A percentile compares a stretch with the other conserved stretches of the same genome.
phyloP scores from a whole-genome alignment of 192 early-diverging fungal genomes.

The Oehlia diaphana region DNA sequence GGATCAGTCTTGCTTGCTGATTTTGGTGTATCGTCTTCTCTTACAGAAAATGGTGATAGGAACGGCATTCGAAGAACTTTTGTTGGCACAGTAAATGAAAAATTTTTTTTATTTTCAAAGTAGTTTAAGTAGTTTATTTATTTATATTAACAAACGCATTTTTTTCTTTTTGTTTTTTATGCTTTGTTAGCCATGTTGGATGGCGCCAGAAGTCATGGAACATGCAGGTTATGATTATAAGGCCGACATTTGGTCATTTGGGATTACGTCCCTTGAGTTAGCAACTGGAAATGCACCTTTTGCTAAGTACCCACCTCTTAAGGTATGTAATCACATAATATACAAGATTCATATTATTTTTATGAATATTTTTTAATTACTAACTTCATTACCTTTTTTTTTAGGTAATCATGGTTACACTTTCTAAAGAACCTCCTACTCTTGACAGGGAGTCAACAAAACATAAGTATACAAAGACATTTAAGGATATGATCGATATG shows the following conservation, averaged over 20 bases:
- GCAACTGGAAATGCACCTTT: constrained; percentile 88
- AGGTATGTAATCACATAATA: constrained; percentile 43
- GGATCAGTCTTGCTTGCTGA: constrained; percentile 64
- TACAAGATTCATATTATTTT: not conserved
- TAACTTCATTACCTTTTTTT: not conserved
- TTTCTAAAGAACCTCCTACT: constrained; percentile 85
- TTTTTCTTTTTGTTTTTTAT: not conserved
- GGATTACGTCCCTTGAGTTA: constrained; percentile 83
- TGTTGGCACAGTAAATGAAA: constrained; percentile 61
- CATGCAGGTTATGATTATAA: constrained; percentile 87
- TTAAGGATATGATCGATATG: constrained; percentile 86
- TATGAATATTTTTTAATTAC: not conserved
- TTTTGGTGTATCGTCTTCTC: constrained; percentile 69
- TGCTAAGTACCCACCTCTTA: constrained; percentile 84
- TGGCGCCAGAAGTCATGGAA: constrained; percentile 89
- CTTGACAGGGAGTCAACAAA: constrained; percentile 71
- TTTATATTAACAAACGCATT: not conserved
- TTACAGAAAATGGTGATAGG: constrained; percentile 65
- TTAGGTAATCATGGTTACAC: constrained; percentile 84
- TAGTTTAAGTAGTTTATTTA: not conserved
- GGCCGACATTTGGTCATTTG: constrained; percentile 92
- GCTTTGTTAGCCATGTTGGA: constrained; percentile 52
- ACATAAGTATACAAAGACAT: constrained; percentile 72
- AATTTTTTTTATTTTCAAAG: not conserved
- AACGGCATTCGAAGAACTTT: constrained; percentile 65